Conservation (phyloP, 768 basidiomycete genomes). For the Tephrocybe sp. region DNA sequence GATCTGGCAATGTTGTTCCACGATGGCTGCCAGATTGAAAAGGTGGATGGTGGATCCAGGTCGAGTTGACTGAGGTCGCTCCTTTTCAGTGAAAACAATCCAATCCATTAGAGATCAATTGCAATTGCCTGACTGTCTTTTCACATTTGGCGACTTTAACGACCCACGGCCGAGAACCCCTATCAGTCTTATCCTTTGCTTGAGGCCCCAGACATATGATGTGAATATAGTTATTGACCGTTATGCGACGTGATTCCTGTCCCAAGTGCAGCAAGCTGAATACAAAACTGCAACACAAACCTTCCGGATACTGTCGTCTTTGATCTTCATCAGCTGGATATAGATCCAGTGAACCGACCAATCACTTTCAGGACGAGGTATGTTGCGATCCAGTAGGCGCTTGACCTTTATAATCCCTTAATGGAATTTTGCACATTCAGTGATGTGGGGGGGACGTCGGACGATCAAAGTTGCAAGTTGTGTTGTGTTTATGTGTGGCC, state of each 20-base stretch:
- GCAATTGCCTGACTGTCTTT: slow-evolving; percentile 62
- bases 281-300: slow-evolving; percentile 70
- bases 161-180: slow-evolving; percentile 79
- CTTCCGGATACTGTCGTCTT: slow-evolving; percentile 49
- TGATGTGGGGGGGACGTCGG: too few relatives aligned
- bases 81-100: too few relatives aligned
- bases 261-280: slow-evolving; percentile 78
- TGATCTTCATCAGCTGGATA: slow-evolving; percentile 26
- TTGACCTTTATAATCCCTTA: too few relatives aligned
- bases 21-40: slow-evolving; percentile 29
- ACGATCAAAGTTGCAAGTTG: too few relatives aligned
- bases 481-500: too few relatives aligned
- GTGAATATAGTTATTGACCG: slow-evolving; percentile 87
- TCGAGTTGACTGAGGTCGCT: too few relatives aligned
- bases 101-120: slow-evolving; percentile 3
- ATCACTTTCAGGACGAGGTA: slow-evolving; percentile 79
- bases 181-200: slow-evolving; percentile 36
- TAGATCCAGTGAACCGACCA: slow-evolving; percentile 67
- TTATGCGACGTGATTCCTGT: slow-evolving; percentile 66
- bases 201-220: slow-evolving; percentile 66
- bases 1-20: slow-evolving; percentile 16
- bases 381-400: too few relatives aligned
- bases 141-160: slow-evolving; percentile 92
- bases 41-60: slow-evolving; percentile 23
- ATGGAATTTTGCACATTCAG: too few relatives aligned